Base-by-base conservation (phyloP, 2,329 filamentous ascomycete species). In the Rhinocladiella similis region DNA sequence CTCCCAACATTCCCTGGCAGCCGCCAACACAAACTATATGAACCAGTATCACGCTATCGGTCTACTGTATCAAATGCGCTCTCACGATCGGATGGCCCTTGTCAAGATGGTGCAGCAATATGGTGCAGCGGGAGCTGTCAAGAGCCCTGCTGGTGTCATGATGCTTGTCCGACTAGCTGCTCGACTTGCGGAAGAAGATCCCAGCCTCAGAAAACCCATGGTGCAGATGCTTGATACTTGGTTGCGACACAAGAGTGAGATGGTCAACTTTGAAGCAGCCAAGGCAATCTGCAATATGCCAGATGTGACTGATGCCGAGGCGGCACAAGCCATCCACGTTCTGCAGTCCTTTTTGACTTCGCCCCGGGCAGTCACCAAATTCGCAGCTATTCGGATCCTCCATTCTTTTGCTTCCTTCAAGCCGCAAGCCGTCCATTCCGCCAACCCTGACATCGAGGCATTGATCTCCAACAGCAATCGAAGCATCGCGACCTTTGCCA, bases 101-200 rank as follows among this genome's bases (percentile, higher is more conserved):
- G 93, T 97, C 59, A 99, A 99, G 83, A 97, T 99, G 94, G 93
- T 99, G n/a, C 94, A 99, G 78, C 94, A 99, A 74, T 97, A 97
- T 72, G 91, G 91, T 50, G 87, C 88, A 51, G 85, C 91, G 14
- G 94, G 94, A 56, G 91, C 91, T 10, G 88, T 97, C 61, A 97
- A 97, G 85, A 97, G 90, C 74, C 91, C 94, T 18, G 90, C 93
- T 58, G 94, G 92, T 33, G 88, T 92, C 56, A 85, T 99, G 49
- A 87, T 99, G 84, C 82, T 99, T 25, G 94, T 99, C 53, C 85
- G 94, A 65, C 78, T 99, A 63, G 94, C 94, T 33, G 90, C 93
- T 41, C 94, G 96, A 79, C 80, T 99, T 61, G 93, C 93, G 29
- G 91, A 96, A 72, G 94, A 99, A 70, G 94, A 99, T 68, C 83